Percentiles rank a stretch among this genome's conserved stretches.
These are phyloP conservation scores for Phytophthora foliorum DNA, from an alignment of 352 stramenopile genomes.

Conservation along the genomic window DNA sequence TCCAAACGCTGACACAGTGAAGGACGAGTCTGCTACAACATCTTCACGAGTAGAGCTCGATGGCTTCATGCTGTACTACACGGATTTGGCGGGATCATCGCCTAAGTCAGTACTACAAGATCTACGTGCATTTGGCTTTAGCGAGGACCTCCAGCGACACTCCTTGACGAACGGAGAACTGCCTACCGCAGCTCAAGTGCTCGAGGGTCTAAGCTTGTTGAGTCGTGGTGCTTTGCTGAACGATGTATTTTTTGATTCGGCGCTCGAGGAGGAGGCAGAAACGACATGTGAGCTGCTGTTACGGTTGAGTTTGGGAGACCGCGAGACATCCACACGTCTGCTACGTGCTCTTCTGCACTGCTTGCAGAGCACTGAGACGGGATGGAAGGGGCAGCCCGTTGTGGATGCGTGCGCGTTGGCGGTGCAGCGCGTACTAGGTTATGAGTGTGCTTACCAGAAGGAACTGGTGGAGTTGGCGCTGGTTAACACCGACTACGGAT, in stretches of 20 bases:
- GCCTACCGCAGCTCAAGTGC: constrained; percentile 48
- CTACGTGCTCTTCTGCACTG: constrained; percentile 79
- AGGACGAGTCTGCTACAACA: constrained; percentile 39
- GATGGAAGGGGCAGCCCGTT: constrained; percentile 90
- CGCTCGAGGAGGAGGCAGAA: constrained; percentile 89
- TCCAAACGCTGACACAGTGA: constrained; percentile 17
- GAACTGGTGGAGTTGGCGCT: constrained; percentile 81
- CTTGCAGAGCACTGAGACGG: constrained; percentile 82
- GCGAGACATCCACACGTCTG: constrained; percentile 66
- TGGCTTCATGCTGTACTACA: constrained; percentile 87
- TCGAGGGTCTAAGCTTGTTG: constrained; percentile 62
- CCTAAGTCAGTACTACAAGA: constrained; percentile 86
- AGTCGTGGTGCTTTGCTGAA: constrained; percentile 75
- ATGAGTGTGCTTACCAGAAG: constrained; percentile 65
- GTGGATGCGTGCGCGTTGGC: constrained; percentile 77
- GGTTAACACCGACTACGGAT: constrained; percentile 67
- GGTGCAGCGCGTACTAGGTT: constrained; percentile 70
- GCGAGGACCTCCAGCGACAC: constrained; percentile 80
- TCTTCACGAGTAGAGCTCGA: constrained; percentile 68
- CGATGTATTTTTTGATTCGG: constrained; percentile 88
- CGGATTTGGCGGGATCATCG: constrained; percentile 74
- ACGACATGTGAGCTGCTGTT: constrained; percentile 81
- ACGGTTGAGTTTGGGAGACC: constrained; percentile 72
- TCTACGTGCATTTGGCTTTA: constrained; percentile 83
- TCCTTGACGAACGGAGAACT: constrained; percentile 30